Percentiles rank a stretch among this genome's conserved stretches.
Evolutionary conservation across 225 moss, liverwort and hornwort species (phyloP).

Genomic region (Lunularia cruciata): DNA sequence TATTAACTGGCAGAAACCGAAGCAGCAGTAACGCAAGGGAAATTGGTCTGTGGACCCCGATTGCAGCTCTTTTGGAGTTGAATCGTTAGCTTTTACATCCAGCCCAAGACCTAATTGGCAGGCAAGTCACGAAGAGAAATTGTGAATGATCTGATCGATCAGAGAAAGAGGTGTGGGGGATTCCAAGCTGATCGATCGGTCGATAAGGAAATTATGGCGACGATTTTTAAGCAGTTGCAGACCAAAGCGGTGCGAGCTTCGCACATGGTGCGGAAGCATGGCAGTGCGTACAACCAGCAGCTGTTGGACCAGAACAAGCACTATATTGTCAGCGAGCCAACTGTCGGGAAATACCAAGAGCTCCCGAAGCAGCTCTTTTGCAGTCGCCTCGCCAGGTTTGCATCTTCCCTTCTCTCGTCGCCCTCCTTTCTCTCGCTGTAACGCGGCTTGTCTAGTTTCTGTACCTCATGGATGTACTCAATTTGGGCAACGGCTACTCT

Average conservation of each 20-base stretch:
- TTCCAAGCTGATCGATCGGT: neutral
- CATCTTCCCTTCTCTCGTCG: neutral
- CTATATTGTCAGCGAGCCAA: constrained; percentile 46
- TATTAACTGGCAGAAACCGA: too few relatives aligned
- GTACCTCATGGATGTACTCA: neutral
- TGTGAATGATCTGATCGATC: neutral
- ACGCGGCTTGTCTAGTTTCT: neutral
- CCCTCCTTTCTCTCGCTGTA: neutral
- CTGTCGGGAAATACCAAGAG: constrained; percentile 66
- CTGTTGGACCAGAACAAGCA: constrained; percentile 35
- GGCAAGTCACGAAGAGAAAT: neutral
- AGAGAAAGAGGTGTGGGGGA: neutral
- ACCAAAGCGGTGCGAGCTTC: constrained; percentile 46
- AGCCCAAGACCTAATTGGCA: constrained; percentile 11
- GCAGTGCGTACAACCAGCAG: constrained; percentile 42
- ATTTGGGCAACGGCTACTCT: constrained; percentile 15
- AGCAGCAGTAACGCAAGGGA: too few relatives aligned
- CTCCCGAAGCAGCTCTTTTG: constrained; percentile 36
- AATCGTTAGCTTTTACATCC: neutral
- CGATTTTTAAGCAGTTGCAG: constrained; percentile 54
- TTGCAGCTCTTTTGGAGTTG: too few relatives aligned
- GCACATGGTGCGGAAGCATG: constrained; percentile 19
- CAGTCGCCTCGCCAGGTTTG: constrained; percentile 46
- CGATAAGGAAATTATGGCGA: constrained; percentile 28
- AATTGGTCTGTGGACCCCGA: too few relatives aligned